These are phyloP conservation scores for Arthroderma uncinatum DNA, from an alignment of 2,329 filamentous ascomycete species.

Conservation along the genomic window DNA sequence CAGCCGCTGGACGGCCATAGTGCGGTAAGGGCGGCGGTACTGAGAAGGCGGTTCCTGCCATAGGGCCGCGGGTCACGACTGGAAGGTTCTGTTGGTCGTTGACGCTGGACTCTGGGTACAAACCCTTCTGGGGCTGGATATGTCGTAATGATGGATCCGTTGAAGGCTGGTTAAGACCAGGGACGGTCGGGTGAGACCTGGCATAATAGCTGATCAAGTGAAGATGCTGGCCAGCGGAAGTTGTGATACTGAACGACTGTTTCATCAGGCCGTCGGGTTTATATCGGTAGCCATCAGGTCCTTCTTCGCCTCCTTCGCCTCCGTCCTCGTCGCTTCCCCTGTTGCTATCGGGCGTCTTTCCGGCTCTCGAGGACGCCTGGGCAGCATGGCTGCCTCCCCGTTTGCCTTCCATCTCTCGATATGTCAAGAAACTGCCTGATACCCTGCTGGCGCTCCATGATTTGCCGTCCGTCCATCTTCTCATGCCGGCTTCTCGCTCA, in stretches of 20 bases:
- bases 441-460: constrained; percentile 98
- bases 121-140: constrained; percentile 79
- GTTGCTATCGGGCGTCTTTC: constrained; percentile 73
- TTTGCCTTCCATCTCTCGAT: constrained; percentile 98
- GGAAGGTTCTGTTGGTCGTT: constrained; percentile 73
- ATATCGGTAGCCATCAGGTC: constrained; percentile 80
- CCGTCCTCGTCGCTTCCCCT: constrained; percentile 74
- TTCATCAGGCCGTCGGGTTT: constrained; percentile 98
- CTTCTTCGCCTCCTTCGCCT: constrained; percentile 55
- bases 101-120: constrained; percentile 94
- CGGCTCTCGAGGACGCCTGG: constrained; percentile 43
- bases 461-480: constrained; percentile 96
- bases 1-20: constrained; percentile 38
- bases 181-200: constrained; percentile 59
- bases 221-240: constrained; percentile 75
- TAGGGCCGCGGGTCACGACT: constrained; percentile 64
- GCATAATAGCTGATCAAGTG: constrained; percentile 97
- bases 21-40: constrained; percentile 44
- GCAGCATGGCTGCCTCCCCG: constrained; percentile 64
- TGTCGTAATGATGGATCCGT: constrained; percentile 67
- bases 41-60: constrained; percentile 46
- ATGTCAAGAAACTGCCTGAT: constrained; percentile 93
- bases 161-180: constrained; percentile 68
- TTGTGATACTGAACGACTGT: constrained; percentile 98
- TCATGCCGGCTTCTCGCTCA: constrained; percentile 94